Percentiles rank a stretch among this genome's conserved stretches.
phyloP scores from a whole-genome alignment of 2,329 filamentous ascomycete genomes.

The Aureobasidium sp. region DNA sequence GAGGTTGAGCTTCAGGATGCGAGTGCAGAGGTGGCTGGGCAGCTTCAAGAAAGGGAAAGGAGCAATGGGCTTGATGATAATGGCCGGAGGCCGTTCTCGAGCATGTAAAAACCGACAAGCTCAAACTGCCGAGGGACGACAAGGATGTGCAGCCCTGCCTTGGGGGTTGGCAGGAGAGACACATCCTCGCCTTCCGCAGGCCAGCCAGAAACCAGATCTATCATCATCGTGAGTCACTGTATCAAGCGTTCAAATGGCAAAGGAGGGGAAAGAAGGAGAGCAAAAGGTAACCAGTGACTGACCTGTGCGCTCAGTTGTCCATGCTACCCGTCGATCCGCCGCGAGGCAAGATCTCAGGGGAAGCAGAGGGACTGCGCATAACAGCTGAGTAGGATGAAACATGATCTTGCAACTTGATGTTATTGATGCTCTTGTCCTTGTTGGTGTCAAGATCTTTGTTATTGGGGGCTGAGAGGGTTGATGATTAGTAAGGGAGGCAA shows the following conservation, averaged over 20 bases:
- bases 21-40: neutral
- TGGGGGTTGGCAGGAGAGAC: too few relatives aligned
- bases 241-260: too few relatives aligned
- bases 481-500: neutral
- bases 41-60: conserved; percentile 39
- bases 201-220: too few relatives aligned
- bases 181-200: too few relatives aligned
- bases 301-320: neutral
- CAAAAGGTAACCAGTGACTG: neutral
- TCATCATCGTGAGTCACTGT: too few relatives aligned
- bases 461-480: neutral
- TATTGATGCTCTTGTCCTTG: neutral
- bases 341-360: neutral
- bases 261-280: too few relatives aligned
- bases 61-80: conserved; percentile 38
- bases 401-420: neutral
- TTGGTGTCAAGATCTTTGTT: neutral
- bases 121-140: conserved; percentile 34
- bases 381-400: neutral
- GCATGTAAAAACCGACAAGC: conserved; percentile 34
- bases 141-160: too few relatives aligned
- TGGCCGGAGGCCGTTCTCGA: conserved; percentile 37
- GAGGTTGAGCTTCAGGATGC: neutral
- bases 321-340: neutral
- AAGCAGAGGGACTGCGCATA: conserved; percentile 1